Percentiles rank a stretch among this genome's conserved stretches.
These are phyloP conservation scores for Chlorophyllum brunneum DNA, from an alignment of 768 basidiomycete genomes.

Conservation along the genomic window DNA sequence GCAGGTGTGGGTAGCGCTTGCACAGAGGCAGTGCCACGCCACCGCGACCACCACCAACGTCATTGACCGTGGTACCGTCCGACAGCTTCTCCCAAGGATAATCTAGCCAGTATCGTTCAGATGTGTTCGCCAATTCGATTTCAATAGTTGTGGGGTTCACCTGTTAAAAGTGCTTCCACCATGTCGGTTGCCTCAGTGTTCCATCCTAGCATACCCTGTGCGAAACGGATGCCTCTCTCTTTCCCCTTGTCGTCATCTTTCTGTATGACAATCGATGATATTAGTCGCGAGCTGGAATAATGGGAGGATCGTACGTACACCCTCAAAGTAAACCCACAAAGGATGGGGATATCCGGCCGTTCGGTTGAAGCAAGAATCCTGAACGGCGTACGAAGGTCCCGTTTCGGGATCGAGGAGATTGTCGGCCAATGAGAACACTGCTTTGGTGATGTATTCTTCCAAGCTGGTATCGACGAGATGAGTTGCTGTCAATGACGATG, in stretches of 20 bases:
- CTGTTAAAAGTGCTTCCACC: conserved; percentile 18
- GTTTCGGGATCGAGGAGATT: no score
- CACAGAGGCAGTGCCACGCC: conserved; percentile 23
- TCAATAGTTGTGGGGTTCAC: neutral
- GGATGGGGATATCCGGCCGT: no score
- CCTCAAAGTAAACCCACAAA: no score
- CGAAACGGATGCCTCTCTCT: conserved; percentile 22
- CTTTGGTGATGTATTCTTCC: no score
- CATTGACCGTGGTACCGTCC: conserved; percentile 25
- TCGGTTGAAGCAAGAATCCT: no score
- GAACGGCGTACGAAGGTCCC: no score
- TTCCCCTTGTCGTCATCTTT: neutral
- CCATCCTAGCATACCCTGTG: conserved; percentile 30
- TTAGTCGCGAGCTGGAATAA: neutral
- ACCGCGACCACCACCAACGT: conserved; percentile 35
- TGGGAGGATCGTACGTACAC: conserved; percentile 12
- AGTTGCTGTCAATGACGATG: neutral
- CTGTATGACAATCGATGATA: no score
- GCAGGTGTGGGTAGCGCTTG: conserved; percentile 24
- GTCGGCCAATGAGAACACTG: no score
- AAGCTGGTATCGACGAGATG: no score
- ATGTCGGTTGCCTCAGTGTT: no score
- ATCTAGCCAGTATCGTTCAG: conserved; percentile 17
- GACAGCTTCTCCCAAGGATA: conserved; percentile 24
- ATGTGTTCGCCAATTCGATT: no score